Evolutionary conservation across 1,139 yeast genomes (phyloP).

Genomic region (Saccharomycopsis hybrid): DNA sequence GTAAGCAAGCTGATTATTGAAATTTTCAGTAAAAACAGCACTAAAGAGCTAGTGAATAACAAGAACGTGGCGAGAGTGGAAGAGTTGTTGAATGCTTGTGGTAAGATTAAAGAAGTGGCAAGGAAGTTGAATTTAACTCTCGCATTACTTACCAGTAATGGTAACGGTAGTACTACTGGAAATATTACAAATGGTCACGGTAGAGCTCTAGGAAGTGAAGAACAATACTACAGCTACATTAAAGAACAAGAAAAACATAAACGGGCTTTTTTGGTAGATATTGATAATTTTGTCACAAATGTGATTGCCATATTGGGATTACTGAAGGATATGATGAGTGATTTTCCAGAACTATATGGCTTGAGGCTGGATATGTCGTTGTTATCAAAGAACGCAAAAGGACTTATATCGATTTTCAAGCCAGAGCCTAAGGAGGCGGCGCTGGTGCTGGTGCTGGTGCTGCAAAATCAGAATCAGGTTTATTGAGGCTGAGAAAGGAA

Average conservation of each 20-base stretch:
- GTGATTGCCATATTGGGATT: conserved; percentile 13
- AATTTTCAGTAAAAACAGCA: conserved; percentile 3
- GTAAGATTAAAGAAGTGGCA: conserved; percentile 9
- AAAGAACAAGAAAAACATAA: conserved; percentile 19
- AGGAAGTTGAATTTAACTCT: conserved; percentile 15
- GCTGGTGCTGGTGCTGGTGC: background rate
- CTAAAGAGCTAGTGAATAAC: conserved; percentile 4
- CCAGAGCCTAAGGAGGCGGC: conserved; percentile 5
- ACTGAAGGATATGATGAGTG: conserved; percentile 16
- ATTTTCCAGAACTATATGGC: conserved; percentile 15
- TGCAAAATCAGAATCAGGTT: background rate
- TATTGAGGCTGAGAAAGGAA: no score
- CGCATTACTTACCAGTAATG: conserved; percentile 8
- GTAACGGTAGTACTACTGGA: no score
- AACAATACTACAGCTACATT: conserved; percentile 8
- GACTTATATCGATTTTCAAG: conserved; percentile 14
- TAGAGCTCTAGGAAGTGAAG: background rate
- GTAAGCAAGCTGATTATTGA: conserved; percentile 14
- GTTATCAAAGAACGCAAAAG: conserved; percentile 17
- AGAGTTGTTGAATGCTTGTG: conserved; percentile 14
- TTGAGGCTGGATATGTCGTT: conserved; percentile 17
- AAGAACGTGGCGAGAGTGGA: conserved; percentile 6
- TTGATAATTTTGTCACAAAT: conserved; percentile 16
- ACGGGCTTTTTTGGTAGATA: conserved; percentile 13
- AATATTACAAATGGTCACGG: no score